phyloP scores from a whole-genome alignment of 2,329 filamentous ascomycete species.

The Elsinoe perseae region DNA sequence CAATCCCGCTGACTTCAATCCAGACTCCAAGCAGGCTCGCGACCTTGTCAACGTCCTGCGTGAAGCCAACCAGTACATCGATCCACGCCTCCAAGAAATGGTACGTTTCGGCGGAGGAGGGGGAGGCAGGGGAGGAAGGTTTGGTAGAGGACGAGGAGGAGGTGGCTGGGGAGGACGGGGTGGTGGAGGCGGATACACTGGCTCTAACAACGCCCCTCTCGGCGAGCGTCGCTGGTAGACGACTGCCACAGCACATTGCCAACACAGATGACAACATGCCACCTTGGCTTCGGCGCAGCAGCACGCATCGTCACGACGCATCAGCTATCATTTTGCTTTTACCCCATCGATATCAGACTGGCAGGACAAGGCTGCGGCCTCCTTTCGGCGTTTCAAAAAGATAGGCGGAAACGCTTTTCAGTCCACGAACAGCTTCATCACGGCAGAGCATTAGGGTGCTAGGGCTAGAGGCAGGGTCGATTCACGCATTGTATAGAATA shows the following conservation, averaged over 20 bases:
- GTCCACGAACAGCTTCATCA: background rate
- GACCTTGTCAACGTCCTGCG: constrained; percentile 87
- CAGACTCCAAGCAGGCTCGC: constrained; percentile 63
- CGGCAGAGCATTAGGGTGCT: constrained; percentile 8
- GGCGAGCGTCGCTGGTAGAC: constrained; percentile 52
- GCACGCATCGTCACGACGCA: background rate
- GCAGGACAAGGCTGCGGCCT: background rate
- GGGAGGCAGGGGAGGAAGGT: constrained; percentile 55
- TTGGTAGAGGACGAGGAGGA: constrained; percentile 56
- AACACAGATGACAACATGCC: background rate
- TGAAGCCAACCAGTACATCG: constrained; percentile 97
- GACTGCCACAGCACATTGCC: constrained; percentile 1
- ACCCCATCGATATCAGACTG: background rate
- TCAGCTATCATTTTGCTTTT: background rate
- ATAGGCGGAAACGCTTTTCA: background rate
- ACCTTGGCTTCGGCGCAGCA: background rate
- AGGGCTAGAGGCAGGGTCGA: background rate
- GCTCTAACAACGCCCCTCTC: constrained; percentile 52
- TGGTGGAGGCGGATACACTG: constrained; percentile 35
- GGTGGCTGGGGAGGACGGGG: constrained; percentile 48
- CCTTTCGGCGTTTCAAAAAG: constrained; percentile 5
- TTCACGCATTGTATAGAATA: constrained; percentile 7
- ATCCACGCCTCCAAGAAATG: constrained; percentile 94
- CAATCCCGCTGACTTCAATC: constrained; percentile 21
- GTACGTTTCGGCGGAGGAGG: constrained; percentile 81